These are phyloP conservation scores for Lyophyllum semitale DNA, from an alignment of 768 basidiomycete genomes.

Conservation along the genomic window DNA sequence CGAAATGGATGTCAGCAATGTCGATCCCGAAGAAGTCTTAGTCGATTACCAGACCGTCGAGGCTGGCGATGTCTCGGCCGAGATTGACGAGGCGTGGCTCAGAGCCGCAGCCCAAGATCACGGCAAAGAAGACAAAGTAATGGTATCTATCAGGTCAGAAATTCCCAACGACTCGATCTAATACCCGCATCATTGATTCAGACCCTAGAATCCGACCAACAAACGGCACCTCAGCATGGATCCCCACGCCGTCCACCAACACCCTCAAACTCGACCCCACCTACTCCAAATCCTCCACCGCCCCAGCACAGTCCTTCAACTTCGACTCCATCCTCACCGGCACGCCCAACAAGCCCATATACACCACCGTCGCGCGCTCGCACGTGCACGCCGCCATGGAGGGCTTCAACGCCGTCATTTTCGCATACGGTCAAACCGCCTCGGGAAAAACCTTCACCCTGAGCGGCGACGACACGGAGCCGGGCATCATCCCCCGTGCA, in stretches of 20 bases:
- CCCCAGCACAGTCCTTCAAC: slow-evolving; percentile 45
- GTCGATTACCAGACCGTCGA: slow-evolving; percentile 78
- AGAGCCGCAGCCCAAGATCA: slow-evolving; percentile 45
- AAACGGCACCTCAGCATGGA: slow-evolving; percentile 56
- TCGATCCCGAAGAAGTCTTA: slow-evolving; percentile 74
- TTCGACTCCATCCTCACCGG: slow-evolving; percentile 81
- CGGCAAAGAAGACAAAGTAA: slow-evolving; percentile 82
- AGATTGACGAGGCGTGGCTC: slow-evolving; percentile 63
- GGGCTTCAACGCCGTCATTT: slow-evolving; percentile 94
- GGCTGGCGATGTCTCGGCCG: slow-evolving; percentile 64
- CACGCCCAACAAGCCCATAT: slow-evolving; percentile 78
- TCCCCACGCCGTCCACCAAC: slow-evolving; percentile 40
- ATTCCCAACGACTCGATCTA: slow-evolving; percentile 8
- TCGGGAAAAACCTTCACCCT: slow-evolving; percentile 63
- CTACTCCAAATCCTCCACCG: slow-evolving; percentile 45
- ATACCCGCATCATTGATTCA: slow-evolving; percentile 3
- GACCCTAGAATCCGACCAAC: slow-evolving; percentile 65
- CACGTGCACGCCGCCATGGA: slow-evolving; percentile 94
- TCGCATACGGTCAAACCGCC: slow-evolving; percentile 91
- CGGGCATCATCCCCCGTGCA: slow-evolving; percentile 92
- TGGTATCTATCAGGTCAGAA: slow-evolving; percentile 82
- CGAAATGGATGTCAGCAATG: slow-evolving; percentile 75
- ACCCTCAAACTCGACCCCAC: slow-evolving; percentile 64
- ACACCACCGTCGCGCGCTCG: slow-evolving; percentile 71
- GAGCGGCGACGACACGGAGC: slow-evolving; percentile 78